phyloP scores from a whole-genome alignment of 768 basidiomycete genomes.

The Pleurotus giganteus region DNA sequence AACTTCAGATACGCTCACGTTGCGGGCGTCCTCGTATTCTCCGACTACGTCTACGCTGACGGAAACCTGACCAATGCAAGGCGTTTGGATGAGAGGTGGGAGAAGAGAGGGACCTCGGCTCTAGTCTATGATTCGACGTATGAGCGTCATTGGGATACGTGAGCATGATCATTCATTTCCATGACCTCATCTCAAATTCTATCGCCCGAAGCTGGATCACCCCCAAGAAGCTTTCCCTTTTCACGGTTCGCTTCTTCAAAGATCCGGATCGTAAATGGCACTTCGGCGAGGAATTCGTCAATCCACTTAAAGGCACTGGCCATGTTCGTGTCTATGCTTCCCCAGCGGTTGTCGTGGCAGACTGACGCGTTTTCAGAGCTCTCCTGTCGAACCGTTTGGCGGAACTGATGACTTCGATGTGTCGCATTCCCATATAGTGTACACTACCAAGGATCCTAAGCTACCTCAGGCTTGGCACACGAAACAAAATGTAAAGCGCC shows the following conservation, averaged over 20 bases:
- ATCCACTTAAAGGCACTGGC: constrained; percentile 62
- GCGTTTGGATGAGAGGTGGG: constrained; percentile 69
- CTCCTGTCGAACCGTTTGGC: constrained; percentile 87
- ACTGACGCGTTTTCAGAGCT: constrained; percentile 37
- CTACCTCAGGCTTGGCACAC: constrained; percentile 84
- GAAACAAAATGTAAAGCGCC: constrained; percentile 75
- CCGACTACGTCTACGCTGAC: constrained; percentile 78
- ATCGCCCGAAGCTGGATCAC: constrained; percentile 51
- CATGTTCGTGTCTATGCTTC: constrained; percentile 48
- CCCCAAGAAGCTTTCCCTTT: constrained; percentile 69
- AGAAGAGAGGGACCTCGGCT: constrained; percentile 70
- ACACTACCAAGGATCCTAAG: constrained; percentile 82
- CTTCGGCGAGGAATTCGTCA: constrained; percentile 50
- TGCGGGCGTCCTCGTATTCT: constrained; percentile 76
- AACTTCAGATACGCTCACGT: constrained; percentile 67
- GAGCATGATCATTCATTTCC: neutral
- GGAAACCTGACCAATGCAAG: constrained; percentile 67
- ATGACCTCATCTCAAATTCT: neutral
- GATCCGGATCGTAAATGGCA: constrained; percentile 50
- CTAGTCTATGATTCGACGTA: constrained; percentile 67
- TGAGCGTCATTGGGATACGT: constrained; percentile 71
- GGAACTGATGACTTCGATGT: constrained; percentile 79
- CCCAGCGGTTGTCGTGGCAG: neutral
- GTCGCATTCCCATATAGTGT: constrained; percentile 65
- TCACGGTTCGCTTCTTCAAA: constrained; percentile 58